phyloP scores from a whole-genome alignment of 2,329 filamentous ascomycete genomes.

The Pseudohalonectria lignicola region DNA sequence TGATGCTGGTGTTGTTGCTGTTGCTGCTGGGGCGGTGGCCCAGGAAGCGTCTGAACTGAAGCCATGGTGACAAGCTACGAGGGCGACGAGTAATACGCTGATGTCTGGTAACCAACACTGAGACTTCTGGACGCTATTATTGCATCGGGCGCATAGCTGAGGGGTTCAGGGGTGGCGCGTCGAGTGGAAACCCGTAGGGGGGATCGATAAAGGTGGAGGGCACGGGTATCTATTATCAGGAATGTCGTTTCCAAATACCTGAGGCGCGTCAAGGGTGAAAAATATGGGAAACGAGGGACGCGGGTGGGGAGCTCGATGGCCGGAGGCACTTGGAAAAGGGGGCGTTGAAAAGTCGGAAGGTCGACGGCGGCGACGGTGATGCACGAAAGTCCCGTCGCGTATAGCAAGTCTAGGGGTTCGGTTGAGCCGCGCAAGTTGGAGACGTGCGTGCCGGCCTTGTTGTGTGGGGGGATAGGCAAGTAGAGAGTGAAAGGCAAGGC shows the following conservation, averaged over 20 bases:
- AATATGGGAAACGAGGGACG: background rate
- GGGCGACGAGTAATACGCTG: constrained; percentile 7
- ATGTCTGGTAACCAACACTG: background rate
- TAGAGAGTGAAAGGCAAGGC: background rate
- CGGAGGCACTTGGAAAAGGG: no score
- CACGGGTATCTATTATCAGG: no score
- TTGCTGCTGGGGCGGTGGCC: constrained; percentile 44
- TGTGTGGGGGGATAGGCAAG: constrained; percentile 5
- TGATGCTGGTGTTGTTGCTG: background rate
- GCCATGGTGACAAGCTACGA: constrained; percentile 61
- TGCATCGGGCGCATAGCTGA: constrained; percentile 1
- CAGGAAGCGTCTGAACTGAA: constrained; percentile 63
- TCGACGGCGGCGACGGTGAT: background rate
- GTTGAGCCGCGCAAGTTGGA: background rate
- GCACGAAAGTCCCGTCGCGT: constrained; percentile 2
- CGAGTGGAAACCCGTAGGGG: background rate
- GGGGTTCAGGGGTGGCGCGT: constrained; percentile 1
- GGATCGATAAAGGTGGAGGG: no score
- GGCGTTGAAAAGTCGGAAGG: background rate
- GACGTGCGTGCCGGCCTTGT: background rate
- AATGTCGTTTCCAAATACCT: background rate
- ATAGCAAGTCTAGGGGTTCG: background rate
- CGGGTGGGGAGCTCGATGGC: background rate
- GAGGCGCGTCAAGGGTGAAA: background rate
- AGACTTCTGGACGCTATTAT: constrained; percentile 2